These are phyloP conservation scores for Blastobotrys elegans DNA, from an alignment of 1,139 yeast genomes.

Conservation along the genomic window DNA sequence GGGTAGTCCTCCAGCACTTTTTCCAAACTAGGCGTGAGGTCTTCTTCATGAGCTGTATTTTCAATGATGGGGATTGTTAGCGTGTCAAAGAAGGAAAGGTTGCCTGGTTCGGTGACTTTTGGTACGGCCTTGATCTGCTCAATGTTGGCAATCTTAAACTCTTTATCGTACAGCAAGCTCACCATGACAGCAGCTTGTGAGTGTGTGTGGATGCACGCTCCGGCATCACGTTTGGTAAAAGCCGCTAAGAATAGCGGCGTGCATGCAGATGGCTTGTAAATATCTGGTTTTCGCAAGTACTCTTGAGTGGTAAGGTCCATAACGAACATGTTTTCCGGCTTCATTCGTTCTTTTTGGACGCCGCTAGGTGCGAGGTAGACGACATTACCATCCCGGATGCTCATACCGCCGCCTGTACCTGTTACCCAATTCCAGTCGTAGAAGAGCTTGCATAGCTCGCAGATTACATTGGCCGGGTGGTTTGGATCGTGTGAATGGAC, in stretches of 20 bases:
- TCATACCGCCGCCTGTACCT: conserved; percentile 95
- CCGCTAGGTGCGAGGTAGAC: conserved; percentile 91
- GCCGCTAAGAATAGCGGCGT: conserved; percentile 84
- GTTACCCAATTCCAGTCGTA: conserved; percentile 88
- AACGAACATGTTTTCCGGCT: conserved; percentile 78
- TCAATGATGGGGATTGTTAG: conserved; percentile 85
- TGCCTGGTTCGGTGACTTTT: conserved; percentile 58
- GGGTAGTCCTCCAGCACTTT: conserved; percentile 66
- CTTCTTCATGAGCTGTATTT: conserved; percentile 84
- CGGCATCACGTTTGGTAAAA: conserved; percentile 67
- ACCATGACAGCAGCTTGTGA: conserved; percentile 83
- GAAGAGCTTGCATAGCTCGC: conserved; percentile 72
- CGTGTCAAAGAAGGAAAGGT: conserved; percentile 67
- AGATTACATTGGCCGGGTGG: conserved; percentile 83
- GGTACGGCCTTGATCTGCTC: conserved; percentile 96
- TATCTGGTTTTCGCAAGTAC: conserved; percentile 57
- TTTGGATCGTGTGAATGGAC: conserved; percentile 48
- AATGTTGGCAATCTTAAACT: conserved; percentile 69
- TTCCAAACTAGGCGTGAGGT: conserved; percentile 59
- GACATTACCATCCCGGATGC: conserved; percentile 57
- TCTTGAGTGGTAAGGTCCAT: conserved; percentile 53
- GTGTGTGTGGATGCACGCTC: conserved; percentile 94
- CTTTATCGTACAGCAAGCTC: conserved; percentile 63
- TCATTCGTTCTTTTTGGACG: conserved; percentile 85
- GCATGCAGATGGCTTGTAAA: conserved; percentile 84